A percentile compares a stretch with the other conserved stretches of the same genome.
phyloP scores from a whole-genome alignment of 805 yeast genomes.

The Ogataea angusta region DNA sequence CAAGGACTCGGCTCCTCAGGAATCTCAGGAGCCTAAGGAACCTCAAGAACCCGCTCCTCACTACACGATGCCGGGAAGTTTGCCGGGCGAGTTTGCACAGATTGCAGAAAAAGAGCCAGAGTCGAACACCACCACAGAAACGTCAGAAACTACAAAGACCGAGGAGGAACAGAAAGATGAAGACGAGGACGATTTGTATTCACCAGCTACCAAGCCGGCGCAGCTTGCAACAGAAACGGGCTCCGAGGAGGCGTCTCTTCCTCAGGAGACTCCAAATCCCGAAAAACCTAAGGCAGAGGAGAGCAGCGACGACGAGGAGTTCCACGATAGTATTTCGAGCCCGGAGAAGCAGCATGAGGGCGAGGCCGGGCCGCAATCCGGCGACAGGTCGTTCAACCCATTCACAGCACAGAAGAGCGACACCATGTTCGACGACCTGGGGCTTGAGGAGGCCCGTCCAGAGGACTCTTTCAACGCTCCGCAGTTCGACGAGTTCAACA shows the following conservation, averaged over 20 bases:
- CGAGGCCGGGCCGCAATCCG: background rate
- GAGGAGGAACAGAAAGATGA: conserved; percentile 6
- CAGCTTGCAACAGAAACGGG: background rate
- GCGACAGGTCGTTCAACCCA: conserved; percentile 22
- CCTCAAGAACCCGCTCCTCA: background rate
- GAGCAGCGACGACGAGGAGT: conserved; percentile 38
- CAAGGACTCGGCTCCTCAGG: conserved; percentile 5
- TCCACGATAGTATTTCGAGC: conserved; percentile 33
- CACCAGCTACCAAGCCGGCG: conserved; percentile 12
- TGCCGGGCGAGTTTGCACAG: conserved; percentile 16
- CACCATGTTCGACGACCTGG: conserved; percentile 35
- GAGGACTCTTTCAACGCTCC: conserved; percentile 28
- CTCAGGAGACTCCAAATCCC: background rate
- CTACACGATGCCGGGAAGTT: conserved; percentile 15
- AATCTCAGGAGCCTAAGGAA: too few relatives aligned
- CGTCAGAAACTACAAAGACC: conserved; percentile 2
- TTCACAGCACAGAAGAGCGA: conserved; percentile 17
- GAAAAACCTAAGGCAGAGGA: conserved; percentile 28
- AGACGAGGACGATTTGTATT: conserved; percentile 13
- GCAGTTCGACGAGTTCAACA: conserved; percentile 37
- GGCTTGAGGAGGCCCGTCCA: conserved; percentile 32
- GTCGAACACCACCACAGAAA: conserved; percentile 3
- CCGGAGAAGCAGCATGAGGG: conserved; percentile 8
- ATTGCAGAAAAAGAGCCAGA: conserved; percentile 3
- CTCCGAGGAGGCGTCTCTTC: background rate